phyloP scores from a whole-genome alignment of 805 yeast genomes.

The Wickerhamiella bombiphila region DNA sequence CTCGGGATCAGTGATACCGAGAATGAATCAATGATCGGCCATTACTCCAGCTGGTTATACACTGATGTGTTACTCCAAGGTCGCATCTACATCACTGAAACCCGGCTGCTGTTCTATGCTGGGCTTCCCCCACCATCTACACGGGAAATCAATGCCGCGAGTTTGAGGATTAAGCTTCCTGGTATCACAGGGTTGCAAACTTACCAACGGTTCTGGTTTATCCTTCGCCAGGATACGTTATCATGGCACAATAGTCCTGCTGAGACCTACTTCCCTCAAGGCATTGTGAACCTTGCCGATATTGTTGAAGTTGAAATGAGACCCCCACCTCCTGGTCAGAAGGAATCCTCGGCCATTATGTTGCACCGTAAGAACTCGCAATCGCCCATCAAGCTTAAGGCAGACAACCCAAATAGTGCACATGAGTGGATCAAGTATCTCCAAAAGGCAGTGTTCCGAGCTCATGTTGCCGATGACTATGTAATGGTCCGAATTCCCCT shows the following conservation, averaged over 20 bases:
- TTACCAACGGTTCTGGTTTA: slow-evolving; percentile 60
- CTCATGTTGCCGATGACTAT: slow-evolving; percentile 53
- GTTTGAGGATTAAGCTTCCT: slow-evolving; percentile 29
- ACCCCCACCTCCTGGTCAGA: too few species aligned
- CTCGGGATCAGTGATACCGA: slow-evolving; percentile 9
- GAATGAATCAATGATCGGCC: slow-evolving; percentile 10
- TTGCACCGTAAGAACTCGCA: slow-evolving; percentile 29
- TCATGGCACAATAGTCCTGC: slow-evolving; percentile 56
- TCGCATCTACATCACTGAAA: slow-evolving; percentile 55
- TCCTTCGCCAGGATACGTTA: slow-evolving; percentile 52
- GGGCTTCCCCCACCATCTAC: slow-evolving; percentile 47
- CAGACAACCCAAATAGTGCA: slow-evolving; percentile 62
- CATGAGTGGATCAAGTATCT: slow-evolving; percentile 64
- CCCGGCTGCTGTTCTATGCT: slow-evolving; percentile 59
- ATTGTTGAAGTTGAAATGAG: slow-evolving; percentile 45
- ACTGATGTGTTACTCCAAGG: slow-evolving; percentile 79
- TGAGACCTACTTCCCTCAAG: slow-evolving; percentile 70
- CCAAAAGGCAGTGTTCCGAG: slow-evolving; percentile 63
- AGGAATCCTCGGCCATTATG: slow-evolving; percentile 29
- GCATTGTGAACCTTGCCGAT: slow-evolving; percentile 55
- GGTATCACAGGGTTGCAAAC: slow-evolving; percentile 16
- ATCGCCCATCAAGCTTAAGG: slow-evolving; percentile 43
- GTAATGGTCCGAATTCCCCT: slow-evolving; percentile 69
- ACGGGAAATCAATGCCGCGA: slow-evolving; percentile 32
- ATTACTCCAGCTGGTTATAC: slow-evolving; percentile 64